These are phyloP conservation scores for Pythium phragmiticola DNA, from an alignment of 352 stramenopile genomes.

Conservation along the genomic window DNA sequence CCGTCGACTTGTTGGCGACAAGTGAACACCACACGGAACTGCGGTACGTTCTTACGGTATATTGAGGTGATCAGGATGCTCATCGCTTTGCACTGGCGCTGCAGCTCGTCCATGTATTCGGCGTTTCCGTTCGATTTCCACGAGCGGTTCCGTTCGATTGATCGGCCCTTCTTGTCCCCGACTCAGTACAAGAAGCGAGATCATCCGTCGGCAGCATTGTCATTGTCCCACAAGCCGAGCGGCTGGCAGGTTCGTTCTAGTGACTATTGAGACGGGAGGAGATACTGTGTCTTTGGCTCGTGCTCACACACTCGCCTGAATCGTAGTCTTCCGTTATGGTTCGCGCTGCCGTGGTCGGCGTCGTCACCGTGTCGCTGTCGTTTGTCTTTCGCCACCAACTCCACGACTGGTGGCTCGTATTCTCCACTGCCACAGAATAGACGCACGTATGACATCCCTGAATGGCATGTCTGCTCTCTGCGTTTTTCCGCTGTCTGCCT, in stretches of 20 bases:
- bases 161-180: conserved; percentile 21
- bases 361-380: conserved; percentile 21
- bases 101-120: conserved; percentile 25
- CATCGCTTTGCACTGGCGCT: neutral
- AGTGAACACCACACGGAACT: conserved; percentile 17
- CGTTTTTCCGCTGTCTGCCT: neutral
- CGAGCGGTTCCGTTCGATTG: conserved; percentile 19
- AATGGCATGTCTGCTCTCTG: neutral
- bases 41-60: conserved; percentile 2
- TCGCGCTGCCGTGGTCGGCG: conserved; percentile 12
- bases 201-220: neutral
- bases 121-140: conserved; percentile 32
- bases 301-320: neutral
- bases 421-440: neutral
- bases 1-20: conserved; percentile 30
- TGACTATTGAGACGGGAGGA: too few relatives aligned
- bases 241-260: conserved; percentile 2
- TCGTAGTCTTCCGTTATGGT: conserved; percentile 13
- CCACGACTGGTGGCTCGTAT: conserved; percentile 13
- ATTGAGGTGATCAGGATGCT: neutral
- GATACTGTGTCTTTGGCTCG: too few relatives aligned
- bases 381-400: conserved; percentile 24
- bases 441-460: neutral
- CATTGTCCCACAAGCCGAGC: neutral
- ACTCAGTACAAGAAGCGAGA: conserved; percentile 20